phyloP scores from a whole-genome alignment of 2,329 filamentous ascomycete species.

The Graphilbum ipis-grandicollis region DNA sequence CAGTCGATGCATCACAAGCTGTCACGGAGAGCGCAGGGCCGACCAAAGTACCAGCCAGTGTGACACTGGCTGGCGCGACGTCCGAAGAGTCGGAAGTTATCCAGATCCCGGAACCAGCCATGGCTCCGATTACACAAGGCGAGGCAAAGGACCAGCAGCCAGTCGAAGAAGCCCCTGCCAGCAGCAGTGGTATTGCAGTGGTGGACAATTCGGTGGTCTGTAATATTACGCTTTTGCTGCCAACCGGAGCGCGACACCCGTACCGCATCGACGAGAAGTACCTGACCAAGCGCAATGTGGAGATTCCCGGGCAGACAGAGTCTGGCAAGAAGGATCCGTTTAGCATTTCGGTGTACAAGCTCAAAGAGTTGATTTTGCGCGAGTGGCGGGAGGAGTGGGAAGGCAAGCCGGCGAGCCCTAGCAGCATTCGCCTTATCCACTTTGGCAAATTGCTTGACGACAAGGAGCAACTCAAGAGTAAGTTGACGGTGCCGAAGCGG shows the following conservation, averaged over 20 bases:
- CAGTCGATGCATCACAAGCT: too few relatives aligned
- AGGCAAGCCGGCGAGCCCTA: constrained; percentile 66
- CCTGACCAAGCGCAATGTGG: constrained; percentile 61
- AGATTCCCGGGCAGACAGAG: constrained; percentile 47
- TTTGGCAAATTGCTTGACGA: constrained; percentile 86
- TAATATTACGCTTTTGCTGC: constrained; percentile 69
- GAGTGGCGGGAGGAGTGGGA: constrained; percentile 95
- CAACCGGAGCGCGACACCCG: constrained; percentile 66
- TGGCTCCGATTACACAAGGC: constrained; percentile 2
- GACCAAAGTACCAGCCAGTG: too few relatives aligned
- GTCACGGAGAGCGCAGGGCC: too few relatives aligned
- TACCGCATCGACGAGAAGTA: constrained; percentile 85
- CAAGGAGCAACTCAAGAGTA: constrained; percentile 71
- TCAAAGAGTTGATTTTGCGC: constrained; percentile 84
- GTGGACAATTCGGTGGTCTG: constrained; percentile 28
- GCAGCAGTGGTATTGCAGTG: too few relatives aligned
- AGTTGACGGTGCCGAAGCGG: constrained; percentile 12
- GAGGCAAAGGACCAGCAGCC: constrained; percentile 11
- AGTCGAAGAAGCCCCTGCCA: background rate
- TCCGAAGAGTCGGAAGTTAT: too few relatives aligned
- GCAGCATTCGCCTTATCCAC: constrained; percentile 77
- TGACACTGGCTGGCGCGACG: too few relatives aligned
- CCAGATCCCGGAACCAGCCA: constrained; percentile 2
- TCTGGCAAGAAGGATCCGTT: constrained; percentile 56
- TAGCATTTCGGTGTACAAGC: constrained; percentile 78